Evolutionary conservation across 129 eudicot species (phyloP).

Genomic region (Silybum marianum): DNA sequence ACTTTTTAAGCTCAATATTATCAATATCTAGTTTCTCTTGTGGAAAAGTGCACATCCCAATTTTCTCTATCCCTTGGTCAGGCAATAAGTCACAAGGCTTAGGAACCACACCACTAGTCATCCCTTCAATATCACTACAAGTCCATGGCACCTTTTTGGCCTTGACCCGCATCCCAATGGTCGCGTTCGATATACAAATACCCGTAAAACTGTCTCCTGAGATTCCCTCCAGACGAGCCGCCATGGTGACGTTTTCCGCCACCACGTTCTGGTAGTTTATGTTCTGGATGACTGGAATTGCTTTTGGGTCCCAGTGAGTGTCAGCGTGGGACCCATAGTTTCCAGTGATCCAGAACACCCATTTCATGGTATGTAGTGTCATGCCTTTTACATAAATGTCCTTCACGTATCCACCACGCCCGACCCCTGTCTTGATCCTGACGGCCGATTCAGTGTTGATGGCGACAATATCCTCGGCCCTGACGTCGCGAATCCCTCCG

Average conservation of each 20-base stretch:
- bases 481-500: conserved; percentile 73
- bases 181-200: conserved; percentile 72
- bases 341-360: conserved; percentile 90
- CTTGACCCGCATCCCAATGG: conserved; percentile 65
- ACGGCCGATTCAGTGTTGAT: conserved; percentile 74
- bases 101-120: conserved; percentile 66
- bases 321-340: conserved; percentile 81
- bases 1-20: conserved; percentile 44
- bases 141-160: conserved; percentile 85
- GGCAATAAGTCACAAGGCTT: conserved; percentile 58
- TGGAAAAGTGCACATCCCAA: conserved; percentile 63
- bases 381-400: conserved; percentile 76
- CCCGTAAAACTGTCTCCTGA: conserved; percentile 71
- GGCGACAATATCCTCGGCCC: conserved; percentile 67
- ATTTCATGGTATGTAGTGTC: conserved; percentile 82
- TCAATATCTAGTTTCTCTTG: conserved; percentile 43
- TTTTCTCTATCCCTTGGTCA: conserved; percentile 58
- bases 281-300: conserved; percentile 54
- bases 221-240: conserved; percentile 70
- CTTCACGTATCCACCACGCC: conserved; percentile 79
- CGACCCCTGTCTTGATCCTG: conserved; percentile 72
- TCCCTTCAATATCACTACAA: conserved; percentile 63
- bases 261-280: conserved; percentile 69
- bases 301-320: conserved; percentile 66
- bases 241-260: conserved; percentile 72